phyloP scores from a whole-genome alignment of 441 rosid genomes.

The Gossypium gossypioides region DNA sequence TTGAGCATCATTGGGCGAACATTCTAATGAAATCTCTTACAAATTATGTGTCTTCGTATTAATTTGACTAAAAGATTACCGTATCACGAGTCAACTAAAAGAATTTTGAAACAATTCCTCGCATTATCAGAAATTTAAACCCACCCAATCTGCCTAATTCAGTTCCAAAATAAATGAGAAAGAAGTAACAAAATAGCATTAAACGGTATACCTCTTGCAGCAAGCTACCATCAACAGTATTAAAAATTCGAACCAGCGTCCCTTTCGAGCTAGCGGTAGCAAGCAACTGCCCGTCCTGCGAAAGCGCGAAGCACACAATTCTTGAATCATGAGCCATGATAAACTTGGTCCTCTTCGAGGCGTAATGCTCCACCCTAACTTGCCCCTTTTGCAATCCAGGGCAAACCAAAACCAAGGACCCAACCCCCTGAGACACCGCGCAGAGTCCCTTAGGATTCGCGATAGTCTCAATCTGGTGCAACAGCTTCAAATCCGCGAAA shows the following conservation, averaged over 20 bases:
- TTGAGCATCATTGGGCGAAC: background rate
- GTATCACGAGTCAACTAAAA: background rate
- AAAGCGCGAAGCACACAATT: slow-evolving; percentile 71
- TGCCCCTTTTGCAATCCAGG: slow-evolving; percentile 92
- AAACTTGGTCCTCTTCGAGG: slow-evolving; percentile 74
- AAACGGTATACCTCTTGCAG: slow-evolving; percentile 59
- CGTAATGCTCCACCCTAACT: slow-evolving; percentile 83
- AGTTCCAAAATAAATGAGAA: background rate
- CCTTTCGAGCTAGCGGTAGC: slow-evolving; percentile 88
- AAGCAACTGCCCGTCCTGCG: slow-evolving; percentile 72
- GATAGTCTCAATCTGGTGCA: slow-evolving; percentile 83
- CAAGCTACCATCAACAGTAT: slow-evolving; percentile 64
- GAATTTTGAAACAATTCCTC: background rate
- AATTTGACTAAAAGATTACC: background rate
- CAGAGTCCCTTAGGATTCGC: slow-evolving; percentile 87
- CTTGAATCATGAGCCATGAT: slow-evolving; percentile 89
- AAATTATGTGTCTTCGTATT: background rate
- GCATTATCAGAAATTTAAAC: background rate
- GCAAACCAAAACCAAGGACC: slow-evolving; percentile 69
- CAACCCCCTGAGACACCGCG: slow-evolving; percentile 71
- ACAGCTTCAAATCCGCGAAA: slow-evolving; percentile 63
- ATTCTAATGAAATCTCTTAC: background rate
- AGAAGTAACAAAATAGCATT: background rate
- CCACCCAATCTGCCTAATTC: background rate
- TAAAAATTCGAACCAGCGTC: slow-evolving; percentile 65